Conservation (phyloP, 208 protist genomes). For the Wallacemonas sp. region DNA sequence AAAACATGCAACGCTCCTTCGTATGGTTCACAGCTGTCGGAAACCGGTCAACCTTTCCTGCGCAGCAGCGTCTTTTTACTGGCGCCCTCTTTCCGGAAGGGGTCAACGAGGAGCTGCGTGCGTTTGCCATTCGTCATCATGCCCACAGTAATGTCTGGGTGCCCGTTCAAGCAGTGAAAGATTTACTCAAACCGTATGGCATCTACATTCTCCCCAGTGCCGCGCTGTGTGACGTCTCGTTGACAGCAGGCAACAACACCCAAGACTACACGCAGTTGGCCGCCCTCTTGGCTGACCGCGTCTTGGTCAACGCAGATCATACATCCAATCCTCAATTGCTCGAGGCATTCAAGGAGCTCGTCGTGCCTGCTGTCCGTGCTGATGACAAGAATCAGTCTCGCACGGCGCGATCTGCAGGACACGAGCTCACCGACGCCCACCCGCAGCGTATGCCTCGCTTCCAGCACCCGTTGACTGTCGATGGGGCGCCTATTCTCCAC, state of each 20-base stretch:
- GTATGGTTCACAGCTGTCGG: not conserved
- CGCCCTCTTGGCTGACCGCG: conserved; percentile 26
- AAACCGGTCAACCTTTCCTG: not conserved
- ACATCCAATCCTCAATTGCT: conserved; percentile 62
- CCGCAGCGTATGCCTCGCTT: conserved; percentile 26
- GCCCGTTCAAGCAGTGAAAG: conserved; percentile 46
- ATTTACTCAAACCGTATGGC: conserved; percentile 27
- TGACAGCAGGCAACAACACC: conserved; percentile 25
- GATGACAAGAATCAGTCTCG: no score
- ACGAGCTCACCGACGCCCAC: not conserved
- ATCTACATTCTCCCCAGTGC: conserved; percentile 63
- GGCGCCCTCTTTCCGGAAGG: conserved; percentile 69
- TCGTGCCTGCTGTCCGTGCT: conserved; percentile 20
- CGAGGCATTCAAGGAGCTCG: conserved; percentile 52
- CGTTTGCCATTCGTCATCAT: conserved; percentile 52
- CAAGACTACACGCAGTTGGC: conserved; percentile 21
- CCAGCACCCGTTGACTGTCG: conserved; percentile 28
- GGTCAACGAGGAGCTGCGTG: conserved; percentile 50
- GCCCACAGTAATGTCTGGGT: conserved; percentile 75
- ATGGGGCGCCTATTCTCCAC: conserved; percentile 34
- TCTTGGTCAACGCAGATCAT: conserved; percentile 74
- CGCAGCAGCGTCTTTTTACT: conserved; percentile 72
- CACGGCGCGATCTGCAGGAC: not conserved
- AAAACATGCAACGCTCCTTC: not conserved
- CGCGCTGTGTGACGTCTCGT: conserved; percentile 55